Conservation (phyloP, 306 rosid species). For the Prunus davidiana region DNA sequence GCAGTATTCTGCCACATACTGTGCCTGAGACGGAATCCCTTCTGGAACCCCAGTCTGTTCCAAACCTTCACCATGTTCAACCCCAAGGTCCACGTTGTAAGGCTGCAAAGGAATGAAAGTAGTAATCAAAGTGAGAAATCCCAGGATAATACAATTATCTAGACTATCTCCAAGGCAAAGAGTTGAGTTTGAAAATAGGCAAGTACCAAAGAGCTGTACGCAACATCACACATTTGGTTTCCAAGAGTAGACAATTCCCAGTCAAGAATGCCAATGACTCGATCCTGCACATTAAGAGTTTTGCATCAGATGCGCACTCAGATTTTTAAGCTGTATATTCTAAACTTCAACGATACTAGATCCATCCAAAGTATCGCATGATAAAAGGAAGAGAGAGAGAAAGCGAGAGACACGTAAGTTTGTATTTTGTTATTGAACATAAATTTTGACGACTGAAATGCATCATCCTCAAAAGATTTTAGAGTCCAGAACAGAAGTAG, state of each 20-base stretch:
- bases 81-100: conserved; percentile 44
- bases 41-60: conserved; percentile 58
- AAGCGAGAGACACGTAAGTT: too few relatives aligned
- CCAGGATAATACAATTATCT: conserved; percentile 1
- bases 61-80: conserved; percentile 42
- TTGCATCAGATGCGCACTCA: conserved; percentile 23
- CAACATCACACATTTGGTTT: conserved; percentile 96
- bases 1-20: conserved; percentile 85
- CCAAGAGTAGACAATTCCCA: conserved; percentile 98
- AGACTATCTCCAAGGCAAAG: background rate
- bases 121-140: conserved; percentile 8
- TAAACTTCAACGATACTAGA: background rate
- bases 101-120: conserved; percentile 48
- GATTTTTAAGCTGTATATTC: conserved; percentile 17
- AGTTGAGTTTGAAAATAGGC: conserved; percentile 8
- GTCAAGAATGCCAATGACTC: conserved; percentile 90
- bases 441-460: background rate
- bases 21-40: conserved; percentile 81
- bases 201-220: conserved; percentile 72
- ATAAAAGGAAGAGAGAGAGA: too few relatives aligned
- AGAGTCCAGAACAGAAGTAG: background rate
- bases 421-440: too few relatives aligned
- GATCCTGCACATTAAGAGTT: conserved; percentile 65
- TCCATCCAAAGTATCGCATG: background rate
- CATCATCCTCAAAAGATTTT: background rate